phyloP scores from a whole-genome alignment of 2,329 filamentous ascomycete species.

The Fusarium piperis region DNA sequence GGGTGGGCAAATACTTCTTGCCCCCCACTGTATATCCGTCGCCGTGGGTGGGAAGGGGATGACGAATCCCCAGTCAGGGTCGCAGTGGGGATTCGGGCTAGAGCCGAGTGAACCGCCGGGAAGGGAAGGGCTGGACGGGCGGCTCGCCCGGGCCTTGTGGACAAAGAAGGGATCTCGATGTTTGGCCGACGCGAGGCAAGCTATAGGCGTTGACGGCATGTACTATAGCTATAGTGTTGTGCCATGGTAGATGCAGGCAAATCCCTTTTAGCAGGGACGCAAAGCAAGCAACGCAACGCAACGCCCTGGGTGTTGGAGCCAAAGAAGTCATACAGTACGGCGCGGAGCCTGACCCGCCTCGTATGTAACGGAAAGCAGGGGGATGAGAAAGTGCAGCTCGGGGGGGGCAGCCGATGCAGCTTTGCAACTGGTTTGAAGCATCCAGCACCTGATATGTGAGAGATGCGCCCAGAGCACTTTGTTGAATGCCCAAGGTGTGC shows the following conservation, averaged over 20 bases:
- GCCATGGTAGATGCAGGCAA: background rate
- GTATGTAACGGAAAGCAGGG: slow-evolving; percentile 40
- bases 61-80: slow-evolving; percentile 48
- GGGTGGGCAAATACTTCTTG: too few relatives aligned
- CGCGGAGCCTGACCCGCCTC: slow-evolving; percentile 30
- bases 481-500: background rate
- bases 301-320: background rate
- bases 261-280: background rate
- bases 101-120: slow-evolving; percentile 52
- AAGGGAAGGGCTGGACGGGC: slow-evolving; percentile 40
- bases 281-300: background rate
- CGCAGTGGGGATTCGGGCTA: slow-evolving; percentile 48
- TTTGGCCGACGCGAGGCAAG: slow-evolving; percentile 31
- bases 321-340: slow-evolving; percentile 22
- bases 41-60: slow-evolving; percentile 43
- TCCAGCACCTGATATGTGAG: slow-evolving; percentile 25
- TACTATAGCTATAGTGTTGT: background rate
- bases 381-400: slow-evolving; percentile 19
- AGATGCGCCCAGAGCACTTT: slow-evolving; percentile 3
- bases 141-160: slow-evolving; percentile 35
- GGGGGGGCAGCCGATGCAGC: slow-evolving; percentile 19
- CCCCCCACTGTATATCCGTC: too few relatives aligned
- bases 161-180: slow-evolving; percentile 42
- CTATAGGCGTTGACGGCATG: slow-evolving; percentile 21
- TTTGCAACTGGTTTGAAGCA: slow-evolving; percentile 22